Evolutionary conservation across 345 rosid species (phyloP), one percentile per base, ranked within the genome.

Genomic region (Bruguiera parviflora): DNA sequence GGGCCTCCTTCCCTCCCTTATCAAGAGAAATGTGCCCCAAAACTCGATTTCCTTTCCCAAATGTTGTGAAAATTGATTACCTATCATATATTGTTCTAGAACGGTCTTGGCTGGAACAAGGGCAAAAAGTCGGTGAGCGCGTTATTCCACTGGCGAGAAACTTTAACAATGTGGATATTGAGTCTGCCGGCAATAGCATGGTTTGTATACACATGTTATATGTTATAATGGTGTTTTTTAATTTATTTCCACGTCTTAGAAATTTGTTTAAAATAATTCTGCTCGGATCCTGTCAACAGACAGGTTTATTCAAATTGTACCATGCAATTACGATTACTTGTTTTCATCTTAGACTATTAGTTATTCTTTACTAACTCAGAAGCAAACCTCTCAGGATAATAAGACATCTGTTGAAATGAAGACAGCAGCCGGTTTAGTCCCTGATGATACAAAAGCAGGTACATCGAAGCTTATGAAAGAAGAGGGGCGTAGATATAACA

Each of bases 141-240:
- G 96, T 96, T 73, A 75, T 96, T 59, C 99, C 99, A 61, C 71
- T 90, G 80, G 95, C 97, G 7, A 85, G 97, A 71, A 92, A 89
- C 83, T 96, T 96, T 74, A 81, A 87, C 63, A 81, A 79, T 61
- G 77, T 81, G 79, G 97, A 90, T 75, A 73, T 88, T 22, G 98
- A 90, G 87, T 72, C 84, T 62, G 84, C 73, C 71, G 71, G 68
- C 81, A 83, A 65, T 69, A 79, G 69, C 66, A 51, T 66, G 58
- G 97, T 91, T 82, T 35, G 89, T 78, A 62, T 62, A 53, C 68
- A 2, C 31, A 47, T 65, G 63, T 71, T 49, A 35, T 58, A 25
- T 13, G 49, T 43, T 43, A 43, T 7, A 20, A 58, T 66, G 24
- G 3, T 19, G n/a, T 16, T 33, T 13, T 5, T 64, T 11, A 28